These are phyloP conservation scores for Nannochloris sp. DNA, from an alignment of 139 green algal genomes.

Conservation along the genomic window DNA sequence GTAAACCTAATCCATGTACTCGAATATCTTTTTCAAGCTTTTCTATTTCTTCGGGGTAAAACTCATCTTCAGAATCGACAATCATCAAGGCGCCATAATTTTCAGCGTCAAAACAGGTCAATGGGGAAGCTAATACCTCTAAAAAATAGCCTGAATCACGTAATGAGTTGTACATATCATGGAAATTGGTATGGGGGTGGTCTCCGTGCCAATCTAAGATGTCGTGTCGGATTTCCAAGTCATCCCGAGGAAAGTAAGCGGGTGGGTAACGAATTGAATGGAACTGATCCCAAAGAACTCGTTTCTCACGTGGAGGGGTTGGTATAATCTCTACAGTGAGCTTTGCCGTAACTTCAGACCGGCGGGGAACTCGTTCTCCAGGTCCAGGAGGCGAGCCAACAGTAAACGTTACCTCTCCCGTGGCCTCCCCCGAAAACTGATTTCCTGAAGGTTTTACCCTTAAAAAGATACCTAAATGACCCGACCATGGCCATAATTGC, in stretches of 20 bases:
- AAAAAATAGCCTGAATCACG: conserved; percentile 62
- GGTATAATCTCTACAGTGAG: conserved; percentile 60
- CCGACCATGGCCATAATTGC: conserved; percentile 93
- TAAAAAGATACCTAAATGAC: conserved; percentile 86
- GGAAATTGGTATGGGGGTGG: conserved; percentile 96
- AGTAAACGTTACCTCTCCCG: conserved; percentile 54
- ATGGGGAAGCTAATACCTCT: conserved; percentile 81
- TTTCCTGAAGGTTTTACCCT: conserved; percentile 45
- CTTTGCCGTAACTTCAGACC: conserved; percentile 47
- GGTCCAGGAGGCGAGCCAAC: conserved; percentile 58
- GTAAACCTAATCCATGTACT: conserved; percentile 58
- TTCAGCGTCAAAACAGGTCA: conserved; percentile 88
- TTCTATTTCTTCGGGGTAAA: conserved; percentile 69
- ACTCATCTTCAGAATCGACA: conserved; percentile 92
- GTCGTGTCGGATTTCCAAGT: conserved; percentile 67
- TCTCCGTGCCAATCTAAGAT: conserved; percentile 99
- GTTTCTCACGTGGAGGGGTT: conserved; percentile 56
- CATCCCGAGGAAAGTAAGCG: conserved; percentile 90
- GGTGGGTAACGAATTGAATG: conserved; percentile 93
- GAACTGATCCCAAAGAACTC: conserved; percentile 95
- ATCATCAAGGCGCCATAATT: conserved; percentile 84
- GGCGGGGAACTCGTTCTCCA: conserved; percentile 21
- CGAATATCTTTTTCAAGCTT: conserved; percentile 76
- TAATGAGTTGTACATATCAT: conserved; percentile 77
- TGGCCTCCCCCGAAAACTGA: conserved; percentile 26